A percentile compares a stretch with the other conserved stretches of the same genome.
These are phyloP conservation scores for Marvania coccoides DNA, from an alignment of 139 green algal species.

Conservation along the genomic window DNA sequence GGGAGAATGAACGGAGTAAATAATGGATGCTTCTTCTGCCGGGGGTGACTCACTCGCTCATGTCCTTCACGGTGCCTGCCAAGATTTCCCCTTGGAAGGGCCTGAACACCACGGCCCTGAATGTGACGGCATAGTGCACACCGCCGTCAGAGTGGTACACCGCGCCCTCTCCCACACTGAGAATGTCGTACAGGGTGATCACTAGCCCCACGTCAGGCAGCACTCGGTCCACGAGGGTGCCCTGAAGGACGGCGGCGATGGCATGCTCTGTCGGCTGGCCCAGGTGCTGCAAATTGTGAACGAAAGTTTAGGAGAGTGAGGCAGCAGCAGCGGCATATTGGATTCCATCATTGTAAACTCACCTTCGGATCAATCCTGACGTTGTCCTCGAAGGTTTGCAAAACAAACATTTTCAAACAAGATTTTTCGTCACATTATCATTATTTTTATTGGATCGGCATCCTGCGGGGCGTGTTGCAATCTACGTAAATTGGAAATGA, in stretches of 20 bases:
- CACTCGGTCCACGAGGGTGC: slow-evolving; percentile 63
- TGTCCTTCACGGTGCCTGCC: slow-evolving; percentile 60
- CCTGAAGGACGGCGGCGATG: slow-evolving; percentile 60
- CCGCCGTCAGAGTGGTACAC: slow-evolving; percentile 77
- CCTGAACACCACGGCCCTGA: slow-evolving; percentile 81
- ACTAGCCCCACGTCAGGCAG: slow-evolving; percentile 67
- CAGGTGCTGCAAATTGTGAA: slow-evolving; percentile 37
- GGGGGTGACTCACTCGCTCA: slow-evolving; percentile 37
- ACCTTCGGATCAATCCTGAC: slow-evolving; percentile 58
- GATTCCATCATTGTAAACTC: not conserved
- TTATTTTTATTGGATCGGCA: too few relatives aligned
- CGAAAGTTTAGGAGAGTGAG: not conserved
- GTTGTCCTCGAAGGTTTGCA: slow-evolving; percentile 58
- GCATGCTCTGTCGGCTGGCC: slow-evolving; percentile 48
- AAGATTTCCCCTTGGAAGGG: slow-evolving; percentile 83
- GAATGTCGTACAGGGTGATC: slow-evolving; percentile 83
- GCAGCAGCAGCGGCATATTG: not conserved
- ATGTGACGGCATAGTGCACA: slow-evolving; percentile 61
- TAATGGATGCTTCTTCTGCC: too few relatives aligned
- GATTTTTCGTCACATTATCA: too few relatives aligned
- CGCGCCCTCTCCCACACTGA: slow-evolving; percentile 64
- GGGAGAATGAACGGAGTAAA: not conserved
- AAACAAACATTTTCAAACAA: slow-evolving; percentile 62
- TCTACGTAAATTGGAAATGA: not conserved
- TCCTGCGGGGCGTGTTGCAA: not conserved